Evolutionary conservation across 192 early-diverging fungal genomes (phyloP), one percentile per base, ranked within the genome.

Genomic region (Polychytrium aggregatum): DNA sequence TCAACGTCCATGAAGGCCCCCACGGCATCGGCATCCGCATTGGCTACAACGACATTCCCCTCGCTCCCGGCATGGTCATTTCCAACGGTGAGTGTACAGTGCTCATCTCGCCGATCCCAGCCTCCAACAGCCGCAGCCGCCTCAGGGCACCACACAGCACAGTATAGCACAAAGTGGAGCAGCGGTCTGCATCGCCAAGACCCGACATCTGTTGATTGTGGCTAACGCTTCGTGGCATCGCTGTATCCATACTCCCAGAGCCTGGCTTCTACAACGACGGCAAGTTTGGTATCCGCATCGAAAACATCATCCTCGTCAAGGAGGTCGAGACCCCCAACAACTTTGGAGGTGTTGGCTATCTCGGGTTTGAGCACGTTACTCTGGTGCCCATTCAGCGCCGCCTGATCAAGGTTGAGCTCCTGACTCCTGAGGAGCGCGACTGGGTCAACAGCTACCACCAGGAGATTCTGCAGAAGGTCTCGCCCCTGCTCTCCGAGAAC

Each of bases 251-350:
- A 0, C 0, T 31, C n/a, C 24, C 31, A 71, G 81, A 98, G 64
- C 95, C 95, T 17, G 95, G 95, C 0, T 98, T 88, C 72, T 98
- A 98, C 59, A 82, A 94, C 62, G 91, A 98, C 63, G 91, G 90
- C 21, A 68, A 77, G 29, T 98, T 96, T 62, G 95, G 95, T 48
- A 95, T 96, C 55, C 88, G 95, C 56, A 93, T 96, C 56, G 95
- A 98, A 64, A 95, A 90, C 58, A 81, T 94, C 28, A 65, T 94
- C 47, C 53, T 98, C 34, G 81, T 96, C 21, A 77, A 77, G 41
- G 70, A 84, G 38, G 76, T 58, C 0, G 59, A 82, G 3, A 87
- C 90, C 0, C 68, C 71, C 39, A 60, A 84, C 67, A 86, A 90
- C 69, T 98, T 96, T 78, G 85, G 83, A 35, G 79, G 78, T 33